Base-by-base conservation (phyloP, 805 yeast genomes). In the Yarrowia alimentaria region DNA sequence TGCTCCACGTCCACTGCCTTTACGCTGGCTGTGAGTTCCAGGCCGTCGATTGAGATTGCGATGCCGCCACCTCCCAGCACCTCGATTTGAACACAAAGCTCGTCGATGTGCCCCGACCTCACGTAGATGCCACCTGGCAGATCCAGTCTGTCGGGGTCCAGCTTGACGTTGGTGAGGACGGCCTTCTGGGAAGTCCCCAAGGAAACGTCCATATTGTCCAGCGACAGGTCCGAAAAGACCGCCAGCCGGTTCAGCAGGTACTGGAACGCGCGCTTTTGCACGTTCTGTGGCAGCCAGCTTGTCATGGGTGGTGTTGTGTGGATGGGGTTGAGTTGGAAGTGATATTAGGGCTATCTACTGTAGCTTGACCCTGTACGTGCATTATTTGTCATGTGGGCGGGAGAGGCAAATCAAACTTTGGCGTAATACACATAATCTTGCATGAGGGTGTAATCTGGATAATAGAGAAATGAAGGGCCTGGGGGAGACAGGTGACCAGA, bases 271-370 rank as follows among this genome's bases (percentile, higher is more conserved):
- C 95, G 72, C 67, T 85, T 84, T 61, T 89, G 96, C 32, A 90
- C 73, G 65, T 84, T 85, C 64, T 83, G 91, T 6, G 95, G 91
- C 65, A 86, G 75, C 94, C 95, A 87, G 50, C 31, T n/a, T n/a
- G n/a, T 43, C 50, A 43, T 43, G 37, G 12, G 34, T 40, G 21
- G 10, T 9, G 21, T 18, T 31, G 34, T 37, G 13, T n/a, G n/a
- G n/a, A n/a, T n/a, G n/a, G n/a, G n/a, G n/a, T n/a, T n/a, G n/a
- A n/a, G n/a, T n/a, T n/a, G n/a, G n/a, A n/a, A n/a, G n/a, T n/a
- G n/a, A n/a, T n/a, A n/a, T n/a, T n/a, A n/a, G n/a, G n/a, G n/a
- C n/a, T n/a, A n/a, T n/a, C n/a, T n/a, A n/a, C n/a, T n/a, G n/a
- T n/a, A n/a, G n/a, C n/a, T n/a, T n/a, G n/a, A n/a, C n/a, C n/a